Conservation (phyloP, 495 filamentous ascomycete species). For the Penicillium chermesinum region DNA sequence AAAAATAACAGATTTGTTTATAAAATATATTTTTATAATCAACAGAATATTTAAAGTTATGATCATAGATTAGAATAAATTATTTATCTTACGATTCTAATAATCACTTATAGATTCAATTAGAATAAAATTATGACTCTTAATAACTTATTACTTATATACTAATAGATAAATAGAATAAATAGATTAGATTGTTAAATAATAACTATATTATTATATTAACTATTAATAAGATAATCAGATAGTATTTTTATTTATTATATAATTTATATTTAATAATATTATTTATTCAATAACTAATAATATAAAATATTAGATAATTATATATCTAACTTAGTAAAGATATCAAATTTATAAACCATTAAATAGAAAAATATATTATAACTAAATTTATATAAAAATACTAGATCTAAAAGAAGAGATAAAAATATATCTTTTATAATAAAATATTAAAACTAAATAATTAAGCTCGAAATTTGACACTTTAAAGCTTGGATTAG, state of each 20-base stretch:
- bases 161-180: constrained; percentile 9
- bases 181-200: constrained; percentile 6
- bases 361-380: constrained; percentile 12
- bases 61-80: background rate
- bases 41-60: background rate
- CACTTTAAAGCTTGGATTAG: constrained; percentile 19
- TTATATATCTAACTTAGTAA: background rate
- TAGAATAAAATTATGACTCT: constrained; percentile 7
- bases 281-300: constrained; percentile 1
- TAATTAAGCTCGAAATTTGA: constrained; percentile 28
- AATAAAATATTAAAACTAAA: constrained; percentile 22
- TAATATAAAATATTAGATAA: background rate
- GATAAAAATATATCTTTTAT: constrained; percentile 27
- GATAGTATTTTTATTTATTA: constrained; percentile 2
- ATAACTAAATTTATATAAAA: constrained; percentile 14
- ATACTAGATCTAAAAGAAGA: constrained; percentile 18
- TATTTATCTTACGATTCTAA: constrained; percentile 3
- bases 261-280: constrained; percentile 14
- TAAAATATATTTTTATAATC: background rate
- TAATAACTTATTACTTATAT: constrained; percentile 1
- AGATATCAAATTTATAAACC: constrained; percentile 7
- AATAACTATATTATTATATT: constrained; percentile 8
- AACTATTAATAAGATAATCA: constrained; percentile 11
- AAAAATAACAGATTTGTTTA: background rate
- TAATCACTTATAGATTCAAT: constrained; percentile 1